phyloP scores from a whole-genome alignment of 2,329 filamentous ascomycete species.

The Gnomoniopsis sp. region DNA sequence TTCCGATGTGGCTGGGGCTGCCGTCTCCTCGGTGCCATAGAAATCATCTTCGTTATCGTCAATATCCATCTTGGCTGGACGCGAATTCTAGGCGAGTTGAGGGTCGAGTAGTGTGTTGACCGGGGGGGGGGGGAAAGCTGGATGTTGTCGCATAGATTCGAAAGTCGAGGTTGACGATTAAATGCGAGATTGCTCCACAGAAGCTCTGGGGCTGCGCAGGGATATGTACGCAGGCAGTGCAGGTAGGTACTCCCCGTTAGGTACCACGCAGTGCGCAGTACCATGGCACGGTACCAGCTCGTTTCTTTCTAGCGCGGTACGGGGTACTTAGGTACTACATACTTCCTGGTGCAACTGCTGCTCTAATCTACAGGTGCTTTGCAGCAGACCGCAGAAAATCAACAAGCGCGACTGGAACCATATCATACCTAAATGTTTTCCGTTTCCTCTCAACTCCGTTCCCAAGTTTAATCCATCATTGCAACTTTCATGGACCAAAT shows the following conservation, averaged over 20 bases:
- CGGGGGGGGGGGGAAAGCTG: not conserved
- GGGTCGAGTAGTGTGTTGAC: not conserved
- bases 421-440: not conserved
- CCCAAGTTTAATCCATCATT: not conserved
- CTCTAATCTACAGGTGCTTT: not conserved
- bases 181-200: not conserved
- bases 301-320: not conserved
- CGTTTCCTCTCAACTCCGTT: not conserved
- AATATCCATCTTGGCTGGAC: constrained; percentile 52
- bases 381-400: not conserved
- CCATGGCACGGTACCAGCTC: too few species aligned
- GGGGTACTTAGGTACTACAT: not conserved
- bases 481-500: not conserved
- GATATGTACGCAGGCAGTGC: not conserved
- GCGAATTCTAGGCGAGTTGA: not conserved
- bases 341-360: not conserved
- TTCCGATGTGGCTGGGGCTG: constrained; percentile 29
- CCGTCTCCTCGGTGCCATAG: constrained; percentile 58
- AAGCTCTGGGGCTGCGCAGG: not conserved
- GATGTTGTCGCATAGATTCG: not conserved
- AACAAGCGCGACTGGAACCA: not conserved
- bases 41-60: constrained; percentile 64
- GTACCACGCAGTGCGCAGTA: too few species aligned
- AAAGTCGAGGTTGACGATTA: not conserved
- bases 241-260: not conserved